Base-by-base conservation (phyloP, 2,329 filamentous ascomycete species). In the Aspergillus awamori region DNA sequence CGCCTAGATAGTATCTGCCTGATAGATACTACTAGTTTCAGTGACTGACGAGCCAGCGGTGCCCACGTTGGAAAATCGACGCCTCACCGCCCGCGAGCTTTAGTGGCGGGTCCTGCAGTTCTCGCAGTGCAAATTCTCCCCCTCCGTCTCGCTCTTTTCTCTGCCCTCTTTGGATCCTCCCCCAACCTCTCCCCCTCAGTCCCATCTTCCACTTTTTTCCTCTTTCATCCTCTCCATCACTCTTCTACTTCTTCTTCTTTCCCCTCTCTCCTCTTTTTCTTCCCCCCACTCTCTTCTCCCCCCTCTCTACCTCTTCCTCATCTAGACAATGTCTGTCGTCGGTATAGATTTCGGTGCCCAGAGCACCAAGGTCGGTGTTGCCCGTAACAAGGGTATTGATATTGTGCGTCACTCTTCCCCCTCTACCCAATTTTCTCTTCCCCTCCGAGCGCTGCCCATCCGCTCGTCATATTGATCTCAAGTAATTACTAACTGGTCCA, bases 311-410 rank as follows among this genome's bases (percentile, higher is more conserved):
- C 59, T 56, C 59, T 62, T 59, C 65, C 57, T 65, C 60, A 60
- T 62, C 75, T 13, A 28, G 43, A 84, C 71, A 73, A 87, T 87
- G 84, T 83, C 80, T 79, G 85, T 86, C 75, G 84, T 88, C 73
- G 93, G 93, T 81, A 87, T 96, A 81, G 94, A 98, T 87, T 89
- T 98, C 83, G 94, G 94, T 83, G 92, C 92, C 70, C 88, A 96
- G 79, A 97, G 96, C 87, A 97, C 94, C 78, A 93, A 96, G 76
- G 91, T 98, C 81, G 94, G 94, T 78, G 94, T 98, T 80, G 95
- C 95, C 77, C 89, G 95, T 80, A 98, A 98, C 82, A 93, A 96
- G 79, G 95, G 95, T 83, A 95, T 99, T 80, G 95, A 99, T 85
- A 95, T 99, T 79, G 93, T 97, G 86, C 77, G 93, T 67, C 56